Base-by-base conservation (phyloP, 1,284 basidiomycete genomes). In the Trametes hirsuta region DNA sequence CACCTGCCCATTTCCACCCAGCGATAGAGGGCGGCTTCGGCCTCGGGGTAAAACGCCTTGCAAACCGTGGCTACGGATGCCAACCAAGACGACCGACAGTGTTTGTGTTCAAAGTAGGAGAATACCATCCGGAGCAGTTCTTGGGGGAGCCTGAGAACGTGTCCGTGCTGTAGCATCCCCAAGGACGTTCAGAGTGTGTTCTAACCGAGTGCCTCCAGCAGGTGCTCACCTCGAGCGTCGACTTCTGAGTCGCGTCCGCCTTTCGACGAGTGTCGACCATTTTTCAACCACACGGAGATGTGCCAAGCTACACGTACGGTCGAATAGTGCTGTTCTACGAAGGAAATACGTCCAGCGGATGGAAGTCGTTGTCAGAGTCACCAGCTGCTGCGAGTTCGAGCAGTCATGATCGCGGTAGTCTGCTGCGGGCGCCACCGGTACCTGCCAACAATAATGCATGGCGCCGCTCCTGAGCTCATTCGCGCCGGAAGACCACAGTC, bases 401-500 rank as follows among this genome's bases (percentile, higher is more conserved):
- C 30, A 30, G 4, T 30, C 30, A 30, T 30, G 30, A 30, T 30
- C 30, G 5, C 30, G 30, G 30, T 30, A 4, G 30, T 30, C 5
- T 30, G 8, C 30, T 30, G 30, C 30, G 30, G 30, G 30, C 30
- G 18, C 18, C 18, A 18, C 18, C 18, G 18, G 18, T 18, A 18
- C 18, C 18, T 30, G 30, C 30, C 30, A 30, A 30, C 30, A 30
- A 4, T 4, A 30, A 30, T 30, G 30, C 30, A 30, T 8, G 8
- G 30, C 30, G 30, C 8, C 8, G 30, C 30, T 8, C 8, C 30
- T 30, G 30, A 30, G 30, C 30, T 4, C 30, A 30, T 30, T 1
- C 30, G 30, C 30, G 30, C 30, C 2, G 8, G 30, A 30, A 30
- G 30, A 3, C 95, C 96, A 48, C 88, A 80, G 57, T 93, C 91